Evolutionary conservation across 805 yeast genomes (phyloP).

Genomic region (Komagataella pastoris): DNA sequence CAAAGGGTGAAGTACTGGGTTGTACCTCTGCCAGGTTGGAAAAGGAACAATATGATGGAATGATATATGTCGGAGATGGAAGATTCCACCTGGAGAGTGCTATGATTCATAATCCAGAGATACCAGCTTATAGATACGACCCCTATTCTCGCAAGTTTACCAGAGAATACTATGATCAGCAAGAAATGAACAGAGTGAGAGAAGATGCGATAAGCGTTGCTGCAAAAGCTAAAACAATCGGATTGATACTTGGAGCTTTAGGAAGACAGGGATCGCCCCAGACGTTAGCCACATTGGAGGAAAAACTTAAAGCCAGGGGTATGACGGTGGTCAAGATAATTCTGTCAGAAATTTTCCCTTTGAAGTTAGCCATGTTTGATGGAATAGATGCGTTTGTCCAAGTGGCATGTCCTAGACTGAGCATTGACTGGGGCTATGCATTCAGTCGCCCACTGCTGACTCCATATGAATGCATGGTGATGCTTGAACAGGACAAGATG

Average conservation of each 20-base stretch:
- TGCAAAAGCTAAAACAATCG: slow-evolving; percentile 46
- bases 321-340: slow-evolving; percentile 68
- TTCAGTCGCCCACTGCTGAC: slow-evolving; percentile 84
- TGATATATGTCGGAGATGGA: slow-evolving; percentile 93
- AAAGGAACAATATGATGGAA: slow-evolving; percentile 51
- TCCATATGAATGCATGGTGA: slow-evolving; percentile 92
- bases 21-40: slow-evolving; percentile 84
- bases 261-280: slow-evolving; percentile 90
- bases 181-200: slow-evolving; percentile 65
- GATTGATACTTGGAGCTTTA: slow-evolving; percentile 80
- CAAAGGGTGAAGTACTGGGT: slow-evolving; percentile 93
- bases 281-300: slow-evolving; percentile 59
- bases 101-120: slow-evolving; percentile 91
- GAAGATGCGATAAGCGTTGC: slow-evolving; percentile 64
- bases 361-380: slow-evolving; percentile 81
- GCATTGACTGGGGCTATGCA: slow-evolving; percentile 99
- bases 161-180: slow-evolving; percentile 75
- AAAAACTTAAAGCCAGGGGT: slow-evolving; percentile 36
- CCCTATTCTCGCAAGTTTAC: slow-evolving; percentile 92
- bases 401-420: slow-evolving; percentile 92
- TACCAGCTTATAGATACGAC: slow-evolving; percentile 89
- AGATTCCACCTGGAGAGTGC: slow-evolving; percentile 91
- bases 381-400: slow-evolving; percentile 93
- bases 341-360: slow-evolving; percentile 87
- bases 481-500: slow-evolving; percentile 57